phyloP scores from a whole-genome alignment of 1,139 yeast species.

The Lodderomyces pseudojiufengensis region DNA sequence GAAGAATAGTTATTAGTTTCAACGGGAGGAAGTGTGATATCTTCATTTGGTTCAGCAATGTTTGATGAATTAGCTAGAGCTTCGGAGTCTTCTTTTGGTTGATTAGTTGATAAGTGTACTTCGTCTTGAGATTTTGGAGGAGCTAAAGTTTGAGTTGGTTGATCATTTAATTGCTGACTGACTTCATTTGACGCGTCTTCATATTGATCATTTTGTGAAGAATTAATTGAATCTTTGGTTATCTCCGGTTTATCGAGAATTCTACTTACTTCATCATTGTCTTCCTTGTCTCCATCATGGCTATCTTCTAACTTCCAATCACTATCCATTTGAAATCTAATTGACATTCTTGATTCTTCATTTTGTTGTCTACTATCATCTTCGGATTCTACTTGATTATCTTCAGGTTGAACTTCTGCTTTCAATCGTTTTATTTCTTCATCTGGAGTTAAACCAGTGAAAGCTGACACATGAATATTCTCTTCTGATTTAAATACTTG shows the following conservation, averaged over 20 bases:
- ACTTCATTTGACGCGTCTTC: constrained; percentile 10
- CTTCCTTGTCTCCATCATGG: constrained; percentile 43
- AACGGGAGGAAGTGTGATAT: constrained; percentile 37
- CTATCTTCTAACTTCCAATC: constrained; percentile 44
- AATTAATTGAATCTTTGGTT: constrained; percentile 1
- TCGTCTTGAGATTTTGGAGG: constrained; percentile 18
- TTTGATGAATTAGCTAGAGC: constrained; percentile 43
- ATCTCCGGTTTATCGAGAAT: constrained; percentile 10
- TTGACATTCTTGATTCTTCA: constrained; percentile 23
- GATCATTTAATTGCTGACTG: constrained; percentile 1
- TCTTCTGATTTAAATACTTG: constrained; percentile 4
- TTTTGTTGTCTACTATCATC: constrained; percentile 1
- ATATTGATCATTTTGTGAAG: constrained; percentile 18
- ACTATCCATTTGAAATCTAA: constrained; percentile 34
- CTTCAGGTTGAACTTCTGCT: constrained; percentile 4
- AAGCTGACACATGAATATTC: constrained; percentile 7
- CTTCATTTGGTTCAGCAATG: constrained; percentile 37
- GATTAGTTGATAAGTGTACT: no score
- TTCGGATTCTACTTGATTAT: not conserved
- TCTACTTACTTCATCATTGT: constrained; percentile 27
- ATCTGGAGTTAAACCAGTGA: constrained; percentile 12
- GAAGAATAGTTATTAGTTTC: constrained; percentile 31
- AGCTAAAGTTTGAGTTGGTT: constrained; percentile 18
- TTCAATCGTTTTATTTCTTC: constrained; percentile 9
- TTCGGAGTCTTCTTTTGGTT: constrained; percentile 3